phyloP scores from a whole-genome alignment of 352 stramenopile species.

The Phytopythium ostracodes region DNA sequence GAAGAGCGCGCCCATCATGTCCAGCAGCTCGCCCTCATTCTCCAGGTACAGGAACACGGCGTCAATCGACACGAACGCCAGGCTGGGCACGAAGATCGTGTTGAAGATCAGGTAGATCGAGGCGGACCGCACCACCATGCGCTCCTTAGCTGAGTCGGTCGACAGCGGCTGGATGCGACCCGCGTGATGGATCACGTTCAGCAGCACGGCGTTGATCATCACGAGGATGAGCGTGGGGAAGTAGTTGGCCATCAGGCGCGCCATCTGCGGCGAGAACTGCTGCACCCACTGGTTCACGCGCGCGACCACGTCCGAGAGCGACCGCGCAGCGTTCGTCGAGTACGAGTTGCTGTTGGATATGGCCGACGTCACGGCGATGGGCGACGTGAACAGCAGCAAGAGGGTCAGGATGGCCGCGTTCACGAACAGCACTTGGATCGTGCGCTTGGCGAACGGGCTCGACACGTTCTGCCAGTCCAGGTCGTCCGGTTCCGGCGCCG shows the following conservation, averaged over 20 bases:
- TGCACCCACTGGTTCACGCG: conserved; percentile 52
- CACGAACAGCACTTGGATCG: conserved; percentile 59
- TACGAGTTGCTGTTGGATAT: conserved; percentile 71
- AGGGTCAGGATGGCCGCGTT: conserved; percentile 75
- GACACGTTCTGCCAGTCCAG: conserved; percentile 86
- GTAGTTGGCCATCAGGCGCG: conserved; percentile 74
- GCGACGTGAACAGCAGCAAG: conserved; percentile 80
- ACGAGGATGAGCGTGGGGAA: conserved; percentile 83
- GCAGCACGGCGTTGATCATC: conserved; percentile 81
- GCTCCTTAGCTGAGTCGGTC: conserved; percentile 82
- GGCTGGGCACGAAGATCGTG: conserved; percentile 82
- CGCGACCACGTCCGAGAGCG: conserved; percentile 64
- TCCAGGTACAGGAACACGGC: conserved; percentile 75
- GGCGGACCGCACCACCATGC: conserved; percentile 74
- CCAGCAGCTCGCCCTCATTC: conserved; percentile 66
- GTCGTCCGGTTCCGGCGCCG: conserved; percentile 76
- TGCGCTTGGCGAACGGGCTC: conserved; percentile 79
- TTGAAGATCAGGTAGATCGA: conserved; percentile 86
- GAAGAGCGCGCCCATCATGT: conserved; percentile 82
- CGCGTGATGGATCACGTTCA: conserved; percentile 82
- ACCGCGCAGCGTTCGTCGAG: conserved; percentile 52
- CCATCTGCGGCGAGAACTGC: conserved; percentile 71
- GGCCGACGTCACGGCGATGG: conserved; percentile 76
- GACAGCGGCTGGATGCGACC: conserved; percentile 81
- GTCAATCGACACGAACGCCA: conserved; percentile 86